Evolutionary conservation across 108 stramenopile species (phyloP).

Genomic region (Nitzschia inconspicua): DNA sequence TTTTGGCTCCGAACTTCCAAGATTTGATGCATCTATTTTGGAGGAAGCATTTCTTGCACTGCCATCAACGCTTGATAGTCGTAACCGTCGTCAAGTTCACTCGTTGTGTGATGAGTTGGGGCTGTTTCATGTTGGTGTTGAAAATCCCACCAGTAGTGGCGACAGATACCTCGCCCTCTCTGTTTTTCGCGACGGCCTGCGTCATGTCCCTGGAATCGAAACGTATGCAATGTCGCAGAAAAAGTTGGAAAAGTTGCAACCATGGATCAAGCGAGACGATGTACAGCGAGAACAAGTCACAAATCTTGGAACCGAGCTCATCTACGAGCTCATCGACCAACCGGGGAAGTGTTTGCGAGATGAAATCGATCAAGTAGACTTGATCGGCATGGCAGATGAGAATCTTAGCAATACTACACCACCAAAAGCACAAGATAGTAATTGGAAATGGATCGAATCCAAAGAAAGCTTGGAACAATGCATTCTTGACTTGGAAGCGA

Average conservation of each 20-base stretch:
- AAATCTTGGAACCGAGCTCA: slow-evolving; percentile 9
- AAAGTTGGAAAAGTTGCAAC: slow-evolving; percentile 23
- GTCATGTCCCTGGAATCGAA: slow-evolving; percentile 20
- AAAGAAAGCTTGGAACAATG: slow-evolving; percentile 60
- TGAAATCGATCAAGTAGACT: slow-evolving; percentile 48
- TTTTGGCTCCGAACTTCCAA: slow-evolving; percentile 40
- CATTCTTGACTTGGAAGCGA: slow-evolving; percentile 38
- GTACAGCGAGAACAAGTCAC: slow-evolving; percentile 28
- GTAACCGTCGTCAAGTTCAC: slow-evolving; percentile 66
- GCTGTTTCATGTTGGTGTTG: slow-evolving; percentile 52
- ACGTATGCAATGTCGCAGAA: not conserved
- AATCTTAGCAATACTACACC: slow-evolving; percentile 46
- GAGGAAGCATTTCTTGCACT: slow-evolving; percentile 55
- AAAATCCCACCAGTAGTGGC: slow-evolving; percentile 15
- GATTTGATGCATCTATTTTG: slow-evolving; percentile 33
- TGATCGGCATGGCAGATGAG: slow-evolving; percentile 25
- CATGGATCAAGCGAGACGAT: slow-evolving; percentile 56
- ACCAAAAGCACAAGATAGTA: slow-evolving; percentile 10
- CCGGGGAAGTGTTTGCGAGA: slow-evolving; percentile 38
- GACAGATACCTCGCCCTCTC: slow-evolving; percentile 50
- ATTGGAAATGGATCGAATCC: slow-evolving; percentile 65
- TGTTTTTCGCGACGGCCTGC: slow-evolving; percentile 56
- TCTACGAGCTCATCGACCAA: slow-evolving; percentile 44
- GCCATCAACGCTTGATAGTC: slow-evolving; percentile 43
- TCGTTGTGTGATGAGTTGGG: slow-evolving; percentile 40